Conservation (phyloP, 2,329 filamentous ascomycete species). For the Fusarium sp. region DNA sequence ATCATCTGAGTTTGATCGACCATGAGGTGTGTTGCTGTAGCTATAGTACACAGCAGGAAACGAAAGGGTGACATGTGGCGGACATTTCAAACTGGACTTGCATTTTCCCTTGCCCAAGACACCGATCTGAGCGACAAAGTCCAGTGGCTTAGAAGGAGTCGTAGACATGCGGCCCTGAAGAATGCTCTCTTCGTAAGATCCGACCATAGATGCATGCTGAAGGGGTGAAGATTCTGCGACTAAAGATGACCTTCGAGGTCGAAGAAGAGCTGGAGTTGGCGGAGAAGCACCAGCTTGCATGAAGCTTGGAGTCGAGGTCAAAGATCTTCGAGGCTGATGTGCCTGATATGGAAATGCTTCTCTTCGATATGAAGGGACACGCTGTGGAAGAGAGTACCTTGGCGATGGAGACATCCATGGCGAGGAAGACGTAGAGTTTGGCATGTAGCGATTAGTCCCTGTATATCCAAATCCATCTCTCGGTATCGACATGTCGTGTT, state of each 20-base stretch:
- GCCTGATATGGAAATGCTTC: constrained; percentile 79
- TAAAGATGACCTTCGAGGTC: constrained; percentile 76
- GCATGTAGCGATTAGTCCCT: constrained; percentile 73
- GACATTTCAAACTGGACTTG: constrained; percentile 85
- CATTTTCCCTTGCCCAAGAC: constrained; percentile 91
- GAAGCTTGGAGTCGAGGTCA: constrained; percentile 69
- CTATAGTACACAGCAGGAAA: constrained; percentile 98
- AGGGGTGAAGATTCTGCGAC: constrained; percentile 80
- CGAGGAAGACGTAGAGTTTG: constrained; percentile 71
- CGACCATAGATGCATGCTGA: constrained; percentile 94
- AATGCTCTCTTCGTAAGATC: constrained; percentile 98
- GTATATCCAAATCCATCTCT: constrained; percentile 64
- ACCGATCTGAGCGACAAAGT: constrained; percentile 95
- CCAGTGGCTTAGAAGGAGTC: constrained; percentile 88
- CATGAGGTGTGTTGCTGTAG: constrained; percentile 77
- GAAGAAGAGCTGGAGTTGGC: constrained; percentile 63
- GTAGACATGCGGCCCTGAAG: constrained; percentile 96
- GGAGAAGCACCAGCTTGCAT: constrained; percentile 58
- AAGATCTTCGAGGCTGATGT: constrained; percentile 81
- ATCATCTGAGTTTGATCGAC: constrained; percentile 76
- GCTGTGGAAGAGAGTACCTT: constrained; percentile 45
- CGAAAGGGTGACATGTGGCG: constrained; percentile 87
- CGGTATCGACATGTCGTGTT: constrained; percentile 69
- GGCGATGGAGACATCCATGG: constrained; percentile 58
- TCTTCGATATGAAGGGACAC: constrained; percentile 60